Evolutionary conservation across 164 flowering plant genomes (phyloP), one percentile per base, ranked within the genome.

Genomic region (Santalum album): DNA sequence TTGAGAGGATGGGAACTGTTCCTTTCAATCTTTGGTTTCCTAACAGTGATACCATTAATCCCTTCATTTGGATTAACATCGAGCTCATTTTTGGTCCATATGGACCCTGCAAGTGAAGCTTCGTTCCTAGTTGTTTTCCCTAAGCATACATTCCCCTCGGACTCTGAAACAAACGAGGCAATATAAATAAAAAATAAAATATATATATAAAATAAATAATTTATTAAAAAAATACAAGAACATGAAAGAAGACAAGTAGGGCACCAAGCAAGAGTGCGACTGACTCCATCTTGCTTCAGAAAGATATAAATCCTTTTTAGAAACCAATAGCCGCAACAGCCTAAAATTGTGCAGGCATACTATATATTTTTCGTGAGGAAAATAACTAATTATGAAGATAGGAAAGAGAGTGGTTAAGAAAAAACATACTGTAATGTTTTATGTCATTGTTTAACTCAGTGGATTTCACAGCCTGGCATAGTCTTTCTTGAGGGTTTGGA

Each of bases 401-500:
- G 36, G 12, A 32, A 7, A 6, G 1, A 32, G 12, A 32, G 36
- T 32, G 36, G 12, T 6, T 6, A 7, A 27, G 4, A 15, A 14
- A 40, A 35, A 25, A 67, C 91, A 76, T 75, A 89, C 97, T 65
- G n/a, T 43, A 38, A 27, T 42, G 24, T 16, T 69, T 64, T 2
- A 20, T n/a, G 15, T 66, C 65, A 1, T 65, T 71, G 16, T 40
- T 46, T 50, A 62, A 34, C 32, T 67, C 79, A 10, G 53, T 59
- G 15, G 59, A 66, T 48, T 69, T 68, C 81, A 77, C 66, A 15
- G 82, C 81, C 55, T 64, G 72, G 44, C 75, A 67, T 38, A 89
- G 75, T 56, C 63, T 71, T 69, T 79, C 83, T 65, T 75, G 87
- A 64, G 92, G 81, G 62, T 65, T 69, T 55, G 97, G 97, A 56